phyloP scores from a whole-genome alignment of 371 early-diverging fungal genomes.

The Saksenaea vasiformis region DNA sequence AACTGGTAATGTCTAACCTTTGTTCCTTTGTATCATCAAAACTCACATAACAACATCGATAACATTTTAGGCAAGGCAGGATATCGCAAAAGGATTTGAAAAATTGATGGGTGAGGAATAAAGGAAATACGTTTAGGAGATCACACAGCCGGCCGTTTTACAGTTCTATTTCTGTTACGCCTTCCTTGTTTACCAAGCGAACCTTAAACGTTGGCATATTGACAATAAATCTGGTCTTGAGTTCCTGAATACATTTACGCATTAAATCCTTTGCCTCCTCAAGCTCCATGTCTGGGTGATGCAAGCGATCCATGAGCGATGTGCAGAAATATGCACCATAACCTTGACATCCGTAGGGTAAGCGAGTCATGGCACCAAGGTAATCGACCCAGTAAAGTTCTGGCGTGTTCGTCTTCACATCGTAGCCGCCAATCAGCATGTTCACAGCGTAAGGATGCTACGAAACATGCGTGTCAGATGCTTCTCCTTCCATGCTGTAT shows the following conservation, averaged over 20 bases:
- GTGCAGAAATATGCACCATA: conserved; percentile 90
- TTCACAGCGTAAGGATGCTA: conserved; percentile 91
- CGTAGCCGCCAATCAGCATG: conserved; percentile 86
- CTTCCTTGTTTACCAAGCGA: conserved; percentile 86
- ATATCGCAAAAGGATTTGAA: conserved; percentile 31
- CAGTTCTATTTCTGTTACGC: conserved; percentile 67
- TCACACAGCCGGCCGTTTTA: conserved; percentile 15
- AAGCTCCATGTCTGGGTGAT: conserved; percentile 78
- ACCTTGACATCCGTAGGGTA: conserved; percentile 93
- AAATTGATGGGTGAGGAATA: conserved; percentile 11
- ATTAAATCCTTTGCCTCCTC: conserved; percentile 84
- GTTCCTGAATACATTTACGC: conserved; percentile 83
- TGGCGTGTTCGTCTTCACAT: conserved; percentile 71
- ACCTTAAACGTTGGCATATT: conserved; percentile 82
- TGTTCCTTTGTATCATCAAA: not conserved
- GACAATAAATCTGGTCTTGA: conserved; percentile 86
- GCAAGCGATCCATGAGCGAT: conserved; percentile 93
- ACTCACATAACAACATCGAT: not conserved
- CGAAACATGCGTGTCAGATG: not conserved
- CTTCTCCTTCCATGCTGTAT: not conserved
- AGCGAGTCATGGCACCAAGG: conserved; percentile 76
- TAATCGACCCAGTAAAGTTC: conserved; percentile 95
- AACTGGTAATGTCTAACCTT: conserved; percentile 18
- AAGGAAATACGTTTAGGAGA: not conserved
- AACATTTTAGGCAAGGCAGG: conserved; percentile 18